Conservation (phyloP, 208 protist genomes). For the Cochliopodium minus region DNA sequence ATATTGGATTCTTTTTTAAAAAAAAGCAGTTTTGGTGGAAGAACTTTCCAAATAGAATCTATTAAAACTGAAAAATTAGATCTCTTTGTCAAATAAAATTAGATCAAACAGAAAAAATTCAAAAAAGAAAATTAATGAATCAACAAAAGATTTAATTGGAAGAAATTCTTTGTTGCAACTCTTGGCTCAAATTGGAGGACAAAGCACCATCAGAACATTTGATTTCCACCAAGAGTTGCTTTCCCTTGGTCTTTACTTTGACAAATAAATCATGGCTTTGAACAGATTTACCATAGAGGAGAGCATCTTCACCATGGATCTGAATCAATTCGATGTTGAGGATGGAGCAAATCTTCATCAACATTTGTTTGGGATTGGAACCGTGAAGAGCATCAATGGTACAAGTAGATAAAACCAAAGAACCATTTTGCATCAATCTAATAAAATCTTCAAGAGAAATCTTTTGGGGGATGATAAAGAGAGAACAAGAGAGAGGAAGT, state of each 20-base stretch:
- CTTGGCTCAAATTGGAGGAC: no score
- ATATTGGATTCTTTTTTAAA: no score
- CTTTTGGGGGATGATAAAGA: background rate
- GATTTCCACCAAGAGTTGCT: background rate
- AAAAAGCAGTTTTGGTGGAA: no score
- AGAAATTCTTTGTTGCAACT: no score
- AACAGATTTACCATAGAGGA: background rate
- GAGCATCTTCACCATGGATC: background rate
- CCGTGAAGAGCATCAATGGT: background rate
- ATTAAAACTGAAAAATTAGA: no score
- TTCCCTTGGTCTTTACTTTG: background rate
- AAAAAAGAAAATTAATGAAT: no score
- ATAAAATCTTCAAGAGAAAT: background rate
- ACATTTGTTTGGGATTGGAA: background rate
- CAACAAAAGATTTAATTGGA: no score
- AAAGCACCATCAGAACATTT: background rate
- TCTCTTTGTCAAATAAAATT: no score
- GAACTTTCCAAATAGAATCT: no score
- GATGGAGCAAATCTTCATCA: background rate
- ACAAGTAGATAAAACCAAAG: background rate
- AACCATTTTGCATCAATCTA: background rate
- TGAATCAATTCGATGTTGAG: background rate
- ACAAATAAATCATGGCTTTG: conserved; percentile 1
- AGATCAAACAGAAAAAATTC: no score
- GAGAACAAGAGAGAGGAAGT: background rate